Conservation (phyloP, 2,329 filamentous ascomycete genomes). For the Ophiostoma sp. region DNA sequence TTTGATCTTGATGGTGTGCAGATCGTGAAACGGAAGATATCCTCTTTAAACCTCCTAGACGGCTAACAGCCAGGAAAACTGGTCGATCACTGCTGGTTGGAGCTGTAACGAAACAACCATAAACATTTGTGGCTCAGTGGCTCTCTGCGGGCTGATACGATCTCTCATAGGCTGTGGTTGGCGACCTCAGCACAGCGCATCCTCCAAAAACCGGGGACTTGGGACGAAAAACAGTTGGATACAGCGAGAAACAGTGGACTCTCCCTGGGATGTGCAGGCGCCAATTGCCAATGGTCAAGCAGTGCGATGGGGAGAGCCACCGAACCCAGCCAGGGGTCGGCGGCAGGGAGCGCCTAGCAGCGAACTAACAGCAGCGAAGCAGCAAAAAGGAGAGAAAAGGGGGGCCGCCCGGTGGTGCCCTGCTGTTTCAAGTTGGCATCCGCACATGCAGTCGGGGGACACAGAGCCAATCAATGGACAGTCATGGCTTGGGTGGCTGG, state of each 20-base stretch:
- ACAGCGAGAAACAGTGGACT: not conserved
- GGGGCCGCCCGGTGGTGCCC: not conserved
- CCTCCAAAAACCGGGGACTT: conserved; percentile 7
- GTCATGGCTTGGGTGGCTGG: conserved; percentile 1
- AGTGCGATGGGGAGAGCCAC: not conserved
- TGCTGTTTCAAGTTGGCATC: conserved; percentile 5
- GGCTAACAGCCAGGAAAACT: conserved; percentile 1
- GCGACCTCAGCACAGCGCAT: conserved; percentile 2
- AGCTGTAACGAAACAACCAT: not conserved
- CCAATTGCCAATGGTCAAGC: conserved; percentile 1
- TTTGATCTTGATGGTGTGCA: not conserved
- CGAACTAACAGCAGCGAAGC: not conserved
- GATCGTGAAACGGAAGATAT: conserved; percentile 2
- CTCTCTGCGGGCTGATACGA: not conserved
- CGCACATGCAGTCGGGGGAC: not conserved
- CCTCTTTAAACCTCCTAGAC: not conserved
- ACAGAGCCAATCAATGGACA: not conserved
- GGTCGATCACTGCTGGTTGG: not conserved
- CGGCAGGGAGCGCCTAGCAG: not conserved
- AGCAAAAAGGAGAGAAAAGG: not conserved
- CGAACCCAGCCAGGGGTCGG: conserved; percentile 1
- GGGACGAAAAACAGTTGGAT: not conserved
- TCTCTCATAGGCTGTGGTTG: conserved; percentile 4
- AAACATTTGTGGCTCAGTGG: not conserved
- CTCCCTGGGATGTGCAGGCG: not conserved